Base-by-base conservation (phyloP, 768 basidiomycete species). In the Lactarius vividus region DNA sequence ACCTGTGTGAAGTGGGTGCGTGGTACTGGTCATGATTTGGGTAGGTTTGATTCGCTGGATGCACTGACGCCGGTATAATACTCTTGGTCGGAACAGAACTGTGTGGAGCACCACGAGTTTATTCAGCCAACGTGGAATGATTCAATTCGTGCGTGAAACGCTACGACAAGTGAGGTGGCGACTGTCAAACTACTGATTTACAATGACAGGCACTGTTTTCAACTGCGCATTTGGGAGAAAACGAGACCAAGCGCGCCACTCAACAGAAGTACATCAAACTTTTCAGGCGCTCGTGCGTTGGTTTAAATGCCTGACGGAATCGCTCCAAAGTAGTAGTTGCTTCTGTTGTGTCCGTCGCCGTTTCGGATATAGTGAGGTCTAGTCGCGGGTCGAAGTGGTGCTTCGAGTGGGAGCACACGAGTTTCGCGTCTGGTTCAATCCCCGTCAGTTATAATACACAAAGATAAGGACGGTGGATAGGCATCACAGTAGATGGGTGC, bases 401-500 rank as follows among this genome's bases (percentile, higher is more conserved):
- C 77, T 89, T 91, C 0, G 91, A 88, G 3, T 91, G 83, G 1
- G 88, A 81, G 72, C 91, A 93, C 23, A 86, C 81, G 26, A 88
- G 89, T 73, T 92, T 89, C 10, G 89, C 90, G 72, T 92, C 90
- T 91, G 67, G 29, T 29, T 16, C 61, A 33, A 20, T 28, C 23
- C 16, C n/a, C 23, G 49, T 55, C 31, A 59, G 53, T 42, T 16
- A 7, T 61, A 29, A 33, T 20, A 37, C 31, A 39, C 57, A 20
- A 39, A 59, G 28, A 46, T 28, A 26, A 35, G 39, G 26, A 18
- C 9, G 52, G 23, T 33, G 49, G 54, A 49, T 26, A 18, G 23
- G n/a, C 75, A 87, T 71, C 71, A 91, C 90, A 92, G 70, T 92
- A 92, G 0, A 92, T 88, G 0, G 91, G 91, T 0, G 91, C 91